These are phyloP conservation scores for Boletus subparvulus DNA, from an alignment of 768 basidiomycete genomes.

Conservation along the genomic window DNA sequence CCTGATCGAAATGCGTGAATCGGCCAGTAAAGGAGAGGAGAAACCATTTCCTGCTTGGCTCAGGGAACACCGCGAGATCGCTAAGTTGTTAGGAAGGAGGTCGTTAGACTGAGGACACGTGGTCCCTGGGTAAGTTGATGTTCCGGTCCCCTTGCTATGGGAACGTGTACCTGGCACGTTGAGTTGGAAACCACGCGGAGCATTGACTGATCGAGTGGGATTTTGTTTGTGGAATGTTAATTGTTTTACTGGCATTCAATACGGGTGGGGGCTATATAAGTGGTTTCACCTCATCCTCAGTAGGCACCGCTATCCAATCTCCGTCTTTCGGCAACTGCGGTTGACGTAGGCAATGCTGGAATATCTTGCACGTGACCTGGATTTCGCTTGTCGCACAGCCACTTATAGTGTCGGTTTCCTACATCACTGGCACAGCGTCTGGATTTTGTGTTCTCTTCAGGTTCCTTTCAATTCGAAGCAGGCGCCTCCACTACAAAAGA, in stretches of 20 bases:
- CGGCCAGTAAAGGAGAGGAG: conserved; percentile 36
- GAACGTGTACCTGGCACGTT: conserved; percentile 1
- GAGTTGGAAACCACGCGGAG: background rate
- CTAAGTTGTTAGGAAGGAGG: conserved; percentile 62
- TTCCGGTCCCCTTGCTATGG: background rate
- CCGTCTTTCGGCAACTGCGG: background rate
- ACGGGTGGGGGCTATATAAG: background rate
- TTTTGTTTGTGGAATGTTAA: background rate
- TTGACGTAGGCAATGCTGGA: background rate
- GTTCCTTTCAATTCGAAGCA: conserved; percentile 4
- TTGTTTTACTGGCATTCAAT: background rate
- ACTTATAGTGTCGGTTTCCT: conserved; percentile 18
- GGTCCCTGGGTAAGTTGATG: background rate
- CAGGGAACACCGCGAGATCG: conserved; percentile 80
- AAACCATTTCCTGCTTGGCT: conserved; percentile 82
- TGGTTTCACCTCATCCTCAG: background rate
- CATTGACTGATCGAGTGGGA: background rate
- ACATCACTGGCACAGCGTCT: conserved; percentile 11
- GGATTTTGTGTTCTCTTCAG: conserved; percentile 5
- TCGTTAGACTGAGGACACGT: conserved; percentile 59
- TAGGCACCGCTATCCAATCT: background rate
- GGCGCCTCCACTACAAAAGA: background rate
- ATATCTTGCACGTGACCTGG: conserved; percentile 21
- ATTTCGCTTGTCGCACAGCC: conserved; percentile 17
- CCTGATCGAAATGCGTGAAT: conserved; percentile 66